A percentile compares a stretch with the other conserved stretches of the same genome.
Evolutionary conservation across 495 filamentous ascomycete species (phyloP).

Genomic region (Eremomyces bilateralis): DNA sequence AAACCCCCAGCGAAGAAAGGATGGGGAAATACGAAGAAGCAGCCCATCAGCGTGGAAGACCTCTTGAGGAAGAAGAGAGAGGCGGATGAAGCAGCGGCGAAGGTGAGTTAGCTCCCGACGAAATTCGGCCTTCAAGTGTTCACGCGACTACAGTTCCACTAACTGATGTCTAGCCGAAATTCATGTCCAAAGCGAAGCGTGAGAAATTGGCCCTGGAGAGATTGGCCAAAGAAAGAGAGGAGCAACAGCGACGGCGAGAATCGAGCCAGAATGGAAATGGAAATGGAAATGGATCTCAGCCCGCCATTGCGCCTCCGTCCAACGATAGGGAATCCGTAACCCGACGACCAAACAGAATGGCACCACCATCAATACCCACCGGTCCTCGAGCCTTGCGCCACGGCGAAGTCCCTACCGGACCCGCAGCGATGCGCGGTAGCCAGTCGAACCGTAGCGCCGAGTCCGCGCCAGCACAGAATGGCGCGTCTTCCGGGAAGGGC

Average conservation of each 20-base stretch:
- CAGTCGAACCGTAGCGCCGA: conserved; percentile 27
- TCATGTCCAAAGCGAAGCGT: conserved; percentile 72
- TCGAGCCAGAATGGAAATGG: conserved; percentile 11
- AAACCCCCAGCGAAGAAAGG: conserved; percentile 37
- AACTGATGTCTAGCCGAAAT: conserved; percentile 46
- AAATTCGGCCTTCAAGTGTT: too few species aligned
- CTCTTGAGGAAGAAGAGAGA: conserved; percentile 58
- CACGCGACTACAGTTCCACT: conserved; percentile 11
- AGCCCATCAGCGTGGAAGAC: conserved; percentile 57
- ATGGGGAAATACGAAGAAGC: conserved; percentile 23
- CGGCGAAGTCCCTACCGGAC: conserved; percentile 30
- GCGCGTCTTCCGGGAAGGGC: conserved; percentile 23
- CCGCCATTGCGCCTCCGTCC: too few species aligned
- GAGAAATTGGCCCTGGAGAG: conserved; percentile 76
- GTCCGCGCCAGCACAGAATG: conserved; percentile 30
- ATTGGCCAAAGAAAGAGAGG: conserved; percentile 63
- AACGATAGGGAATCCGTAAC: conserved; percentile 8
- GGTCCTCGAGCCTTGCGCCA: conserved; percentile 58
- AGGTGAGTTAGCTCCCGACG: conserved; percentile 27
- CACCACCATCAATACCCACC: conserved; percentile 32
- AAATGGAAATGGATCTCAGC: conserved; percentile 14
- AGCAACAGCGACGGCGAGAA: conserved; percentile 34
- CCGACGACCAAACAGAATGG: conserved; percentile 5
- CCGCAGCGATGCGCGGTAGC: conserved; percentile 28
- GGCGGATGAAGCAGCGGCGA: conserved; percentile 53